Conservation (phyloP, 345 rosid genomes). For the Salix exigua region DNA sequence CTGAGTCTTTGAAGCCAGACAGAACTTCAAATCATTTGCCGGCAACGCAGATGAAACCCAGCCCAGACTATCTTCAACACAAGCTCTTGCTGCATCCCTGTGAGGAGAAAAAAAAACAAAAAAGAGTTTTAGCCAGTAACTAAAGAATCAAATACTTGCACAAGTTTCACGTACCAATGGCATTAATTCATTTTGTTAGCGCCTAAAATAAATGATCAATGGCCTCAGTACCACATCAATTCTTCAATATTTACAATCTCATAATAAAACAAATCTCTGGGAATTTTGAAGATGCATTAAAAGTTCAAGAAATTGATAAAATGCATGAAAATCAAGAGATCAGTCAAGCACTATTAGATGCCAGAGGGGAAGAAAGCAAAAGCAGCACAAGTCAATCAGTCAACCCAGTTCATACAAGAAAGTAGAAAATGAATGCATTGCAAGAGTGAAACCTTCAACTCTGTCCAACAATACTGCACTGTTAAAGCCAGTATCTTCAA, state of each 20-base stretch:
- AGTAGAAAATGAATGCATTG: background rate
- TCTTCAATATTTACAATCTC: background rate
- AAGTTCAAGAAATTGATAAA: background rate
- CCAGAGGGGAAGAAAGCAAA: background rate
- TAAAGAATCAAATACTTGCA: background rate
- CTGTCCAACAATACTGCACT: background rate
- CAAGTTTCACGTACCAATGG: background rate
- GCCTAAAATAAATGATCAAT: background rate
- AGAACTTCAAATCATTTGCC: conserved; percentile 53
- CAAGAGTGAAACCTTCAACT: background rate
- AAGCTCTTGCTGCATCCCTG: conserved; percentile 68
- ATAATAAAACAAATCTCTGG: background rate
- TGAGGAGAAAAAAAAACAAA: background rate
- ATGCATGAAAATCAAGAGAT: background rate
- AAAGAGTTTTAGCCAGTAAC: conserved; percentile 7
- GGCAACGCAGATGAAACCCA: conserved; percentile 66
- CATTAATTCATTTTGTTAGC: background rate
- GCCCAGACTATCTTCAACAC: conserved; percentile 46
- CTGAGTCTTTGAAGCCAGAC: conserved; percentile 43
- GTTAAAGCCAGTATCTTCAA: background rate
- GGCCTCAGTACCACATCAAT: background rate
- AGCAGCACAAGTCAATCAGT: background rate
- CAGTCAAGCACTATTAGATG: background rate
- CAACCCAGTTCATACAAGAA: background rate
- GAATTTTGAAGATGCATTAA: background rate